Conservation (phyloP, 2,329 filamentous ascomycete genomes). For the Neurospora sp. region DNA sequence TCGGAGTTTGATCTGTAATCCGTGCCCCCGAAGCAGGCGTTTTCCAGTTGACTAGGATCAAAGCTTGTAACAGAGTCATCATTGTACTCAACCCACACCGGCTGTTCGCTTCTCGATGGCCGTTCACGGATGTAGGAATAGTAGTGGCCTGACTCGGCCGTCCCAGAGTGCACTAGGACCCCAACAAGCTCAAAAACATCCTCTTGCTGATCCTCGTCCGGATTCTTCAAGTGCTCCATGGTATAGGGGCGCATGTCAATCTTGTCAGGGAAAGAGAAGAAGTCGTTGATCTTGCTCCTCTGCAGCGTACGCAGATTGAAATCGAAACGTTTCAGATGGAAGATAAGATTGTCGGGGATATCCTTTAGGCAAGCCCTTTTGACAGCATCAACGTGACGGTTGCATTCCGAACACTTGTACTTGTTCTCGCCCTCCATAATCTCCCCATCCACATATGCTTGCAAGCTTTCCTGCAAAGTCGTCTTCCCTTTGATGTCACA, state of each 20-base stretch:
- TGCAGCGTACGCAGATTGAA: constrained; percentile 69
- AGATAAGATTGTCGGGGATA: constrained; percentile 86
- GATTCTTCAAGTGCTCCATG: constrained; percentile 67
- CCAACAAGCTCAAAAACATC: constrained; percentile 93
- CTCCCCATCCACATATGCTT: constrained; percentile 93
- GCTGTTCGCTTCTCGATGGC: constrained; percentile 38
- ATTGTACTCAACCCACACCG: constrained; percentile 84
- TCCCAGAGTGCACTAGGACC: constrained; percentile 85
- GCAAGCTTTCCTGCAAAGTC: constrained; percentile 73
- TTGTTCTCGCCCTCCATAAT: constrained; percentile 97
- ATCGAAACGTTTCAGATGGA: constrained; percentile 84
- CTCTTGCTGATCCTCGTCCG: constrained; percentile 41
- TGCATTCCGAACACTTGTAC: constrained; percentile 90
- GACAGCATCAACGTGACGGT: constrained; percentile 82
- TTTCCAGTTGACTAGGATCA: constrained; percentile 62
- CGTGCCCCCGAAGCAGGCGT: constrained; percentile 68
- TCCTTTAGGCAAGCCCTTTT: constrained; percentile 89
- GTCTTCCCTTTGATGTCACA: constrained; percentile 92
- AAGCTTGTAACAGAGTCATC: constrained; percentile 74
- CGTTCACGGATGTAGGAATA: constrained; percentile 90
- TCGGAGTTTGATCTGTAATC: constrained; percentile 43
- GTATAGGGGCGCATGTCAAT: constrained; percentile 89
- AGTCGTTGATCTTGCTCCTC: constrained; percentile 89
- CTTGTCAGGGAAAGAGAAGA: constrained; percentile 73
- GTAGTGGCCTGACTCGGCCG: constrained; percentile 90